These are phyloP conservation scores for Saprolegnia diclina DNA, from an alignment of 352 stramenopile genomes.

Conservation along the genomic window DNA sequence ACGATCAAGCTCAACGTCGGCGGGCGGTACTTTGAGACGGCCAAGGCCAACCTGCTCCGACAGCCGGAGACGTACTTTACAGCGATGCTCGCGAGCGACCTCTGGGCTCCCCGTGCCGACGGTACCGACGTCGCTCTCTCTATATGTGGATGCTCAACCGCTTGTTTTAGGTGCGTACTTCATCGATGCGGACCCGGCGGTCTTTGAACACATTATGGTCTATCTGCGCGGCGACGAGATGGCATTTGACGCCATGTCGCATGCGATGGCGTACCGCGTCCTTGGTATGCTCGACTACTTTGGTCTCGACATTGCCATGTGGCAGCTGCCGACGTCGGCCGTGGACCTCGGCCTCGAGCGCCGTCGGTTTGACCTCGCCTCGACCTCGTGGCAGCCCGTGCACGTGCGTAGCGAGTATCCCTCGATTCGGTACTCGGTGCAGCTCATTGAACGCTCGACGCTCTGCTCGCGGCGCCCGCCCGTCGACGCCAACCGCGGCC, in stretches of 20 bases:
- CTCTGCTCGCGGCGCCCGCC: neutral
- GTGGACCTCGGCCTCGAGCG: neutral
- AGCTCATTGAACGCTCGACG: neutral
- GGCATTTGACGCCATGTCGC: neutral
- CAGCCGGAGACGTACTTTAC: neutral
- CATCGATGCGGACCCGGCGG: neutral
- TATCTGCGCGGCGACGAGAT: constrained; percentile 1
- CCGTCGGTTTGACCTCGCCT: neutral
- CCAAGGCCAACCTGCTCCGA: neutral
- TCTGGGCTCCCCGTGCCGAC: neutral
- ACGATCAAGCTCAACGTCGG: constrained; percentile 12
- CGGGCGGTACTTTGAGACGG: neutral
- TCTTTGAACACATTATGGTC: constrained; percentile 3
- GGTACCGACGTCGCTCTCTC: neutral
- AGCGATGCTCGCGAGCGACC: neutral
- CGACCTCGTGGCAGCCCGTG: neutral
- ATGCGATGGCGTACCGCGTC: neutral
- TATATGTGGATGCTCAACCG: neutral
- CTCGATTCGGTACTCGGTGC: neutral
- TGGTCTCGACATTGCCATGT: neutral
- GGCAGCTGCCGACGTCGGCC: neutral
- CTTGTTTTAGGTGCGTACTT: neutral
- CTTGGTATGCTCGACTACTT: neutral
- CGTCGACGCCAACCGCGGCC: neutral
- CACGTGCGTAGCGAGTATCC: neutral